Evolutionary conservation across 2,329 filamentous ascomycete genomes (phyloP).

Genomic region (Harringtonia lauricola): DNA sequence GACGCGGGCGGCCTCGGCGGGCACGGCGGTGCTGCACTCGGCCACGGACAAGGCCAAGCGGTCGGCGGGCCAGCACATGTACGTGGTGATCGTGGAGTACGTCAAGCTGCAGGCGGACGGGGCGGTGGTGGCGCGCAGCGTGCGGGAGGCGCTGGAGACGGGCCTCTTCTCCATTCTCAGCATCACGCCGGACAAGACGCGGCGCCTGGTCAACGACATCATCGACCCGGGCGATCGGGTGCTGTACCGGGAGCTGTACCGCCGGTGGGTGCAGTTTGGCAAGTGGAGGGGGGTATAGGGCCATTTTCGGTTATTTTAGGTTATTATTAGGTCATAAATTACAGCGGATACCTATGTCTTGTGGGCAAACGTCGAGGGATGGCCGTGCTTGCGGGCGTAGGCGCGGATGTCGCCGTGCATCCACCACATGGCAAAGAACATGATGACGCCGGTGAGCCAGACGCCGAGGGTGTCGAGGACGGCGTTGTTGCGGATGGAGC

Average conservation of each 20-base stretch:
- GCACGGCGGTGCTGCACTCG: constrained; percentile 35
- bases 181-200: constrained; percentile 42
- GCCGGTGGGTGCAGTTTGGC: constrained; percentile 49
- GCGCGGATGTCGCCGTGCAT: constrained; percentile 46
- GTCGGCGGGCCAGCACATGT: constrained; percentile 51
- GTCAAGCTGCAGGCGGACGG: constrained; percentile 48
- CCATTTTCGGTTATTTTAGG: background rate
- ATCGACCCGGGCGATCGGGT: constrained; percentile 49
- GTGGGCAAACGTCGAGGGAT: constrained; percentile 42
- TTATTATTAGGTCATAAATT: too few species aligned
- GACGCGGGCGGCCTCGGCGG: background rate
- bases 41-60: constrained; percentile 50
- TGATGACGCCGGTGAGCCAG: constrained; percentile 41
- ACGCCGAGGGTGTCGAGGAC: constrained; percentile 46
- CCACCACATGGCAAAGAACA: constrained; percentile 45
- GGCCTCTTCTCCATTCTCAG: constrained; percentile 49
- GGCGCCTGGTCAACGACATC: constrained; percentile 46
- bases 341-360: too few species aligned
- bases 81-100: constrained; percentile 46
- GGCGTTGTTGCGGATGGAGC: constrained; percentile 46
- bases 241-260: constrained; percentile 47
- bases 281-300: constrained; percentile 49
- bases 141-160: constrained; percentile 44
- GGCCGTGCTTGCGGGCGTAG: constrained; percentile 46
- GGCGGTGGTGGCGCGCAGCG: constrained; percentile 30